Base-by-base conservation (phyloP, 768 basidiomycete species). In the Kwoniella botswanensis region DNA sequence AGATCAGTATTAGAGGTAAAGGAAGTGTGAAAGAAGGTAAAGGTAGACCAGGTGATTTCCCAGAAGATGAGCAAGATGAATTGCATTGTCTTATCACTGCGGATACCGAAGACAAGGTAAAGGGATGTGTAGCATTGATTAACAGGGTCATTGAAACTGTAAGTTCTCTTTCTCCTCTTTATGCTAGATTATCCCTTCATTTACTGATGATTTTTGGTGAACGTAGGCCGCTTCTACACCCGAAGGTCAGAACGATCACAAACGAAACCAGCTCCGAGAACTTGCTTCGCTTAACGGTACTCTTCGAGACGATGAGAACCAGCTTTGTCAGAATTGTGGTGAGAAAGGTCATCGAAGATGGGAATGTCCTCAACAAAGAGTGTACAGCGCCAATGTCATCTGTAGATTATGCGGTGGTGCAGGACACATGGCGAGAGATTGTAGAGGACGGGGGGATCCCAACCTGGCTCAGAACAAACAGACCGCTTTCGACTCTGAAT, bases 11-110 rank as follows among this genome's bases (percentile, higher is more conserved):
- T 74, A 89, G 97, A 72, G 97, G 97, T 67, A 98, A 98, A 85
- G 97, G 97, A 52, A 94, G 93, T 82, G 94, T 98, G 53, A 99
- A 99, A 85, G 97, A 98, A 85, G 97, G 97, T 71, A 99, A 99
- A 85, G 93, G 93, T 55, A 88, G 95, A 74, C 93, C 93, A 63
- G 95, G 96, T 84, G 93, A 93, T 79, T 95, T 88, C 80, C 93
- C 94, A 17, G 94, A 94, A 79, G 97, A 99, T 83, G 94, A 94
- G 79, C 95, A 98, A 84, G 97, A 99, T 85, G 97, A 98, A 85
- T 88, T 99, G 71, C 97, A 99, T 84, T 98, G 97, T 86, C 90
- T 98, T 67, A 91, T 99, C 82, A 91, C 93, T 83, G 95, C 89
- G 82, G 97, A 99, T 67, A 86, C 90, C 57, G 92, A 95, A 65